phyloP scores from a whole-genome alignment of 2,329 filamentous ascomycete genomes.

The Colletotrichum ledebouriae region DNA sequence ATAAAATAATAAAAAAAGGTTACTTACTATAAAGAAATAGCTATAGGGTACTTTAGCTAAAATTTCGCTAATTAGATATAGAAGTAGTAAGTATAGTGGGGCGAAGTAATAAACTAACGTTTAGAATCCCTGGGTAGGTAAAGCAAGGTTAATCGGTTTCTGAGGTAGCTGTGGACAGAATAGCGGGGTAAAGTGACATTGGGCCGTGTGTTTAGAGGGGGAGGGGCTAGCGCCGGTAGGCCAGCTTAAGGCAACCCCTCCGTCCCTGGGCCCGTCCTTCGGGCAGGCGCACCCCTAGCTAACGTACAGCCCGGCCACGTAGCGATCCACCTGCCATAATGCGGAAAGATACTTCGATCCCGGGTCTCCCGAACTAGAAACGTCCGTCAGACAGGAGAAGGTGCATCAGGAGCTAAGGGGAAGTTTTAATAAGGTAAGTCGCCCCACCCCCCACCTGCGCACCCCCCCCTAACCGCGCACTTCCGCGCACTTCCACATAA shows the following conservation, averaged over 20 bases:
- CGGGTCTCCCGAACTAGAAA: slow-evolving; percentile 13
- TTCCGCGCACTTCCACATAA: too few species aligned
- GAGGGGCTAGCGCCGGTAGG: slow-evolving; percentile 17
- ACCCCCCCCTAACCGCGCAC: too few species aligned
- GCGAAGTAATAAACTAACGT: too few species aligned
- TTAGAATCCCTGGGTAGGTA: too few species aligned
- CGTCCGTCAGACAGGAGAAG: slow-evolving; percentile 7
- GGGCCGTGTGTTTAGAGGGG: slow-evolving; percentile 28
- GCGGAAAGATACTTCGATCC: slow-evolving; percentile 18
- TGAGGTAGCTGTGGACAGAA: neutral
- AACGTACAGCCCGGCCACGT: slow-evolving; percentile 18
- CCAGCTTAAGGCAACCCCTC: slow-evolving; percentile 6
- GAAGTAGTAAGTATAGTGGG: too few species aligned
- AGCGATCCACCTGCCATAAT: slow-evolving; percentile 17
- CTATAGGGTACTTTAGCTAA: too few species aligned
- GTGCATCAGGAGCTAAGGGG: slow-evolving; percentile 17
- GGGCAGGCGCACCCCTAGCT: slow-evolving; percentile 20
- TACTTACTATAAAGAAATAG: too few species aligned
- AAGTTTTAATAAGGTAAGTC: slow-evolving; percentile 21
- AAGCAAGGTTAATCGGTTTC: slow-evolving; percentile 11
- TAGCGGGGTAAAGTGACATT: slow-evolving; percentile 34
- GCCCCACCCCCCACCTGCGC: too few species aligned
- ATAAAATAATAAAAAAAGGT: too few species aligned
- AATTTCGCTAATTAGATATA: too few species aligned
- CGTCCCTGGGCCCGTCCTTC: neutral